Evolutionary conservation across 78 protist species (phyloP).

Genomic region (Speleostelium caveatum): DNA sequence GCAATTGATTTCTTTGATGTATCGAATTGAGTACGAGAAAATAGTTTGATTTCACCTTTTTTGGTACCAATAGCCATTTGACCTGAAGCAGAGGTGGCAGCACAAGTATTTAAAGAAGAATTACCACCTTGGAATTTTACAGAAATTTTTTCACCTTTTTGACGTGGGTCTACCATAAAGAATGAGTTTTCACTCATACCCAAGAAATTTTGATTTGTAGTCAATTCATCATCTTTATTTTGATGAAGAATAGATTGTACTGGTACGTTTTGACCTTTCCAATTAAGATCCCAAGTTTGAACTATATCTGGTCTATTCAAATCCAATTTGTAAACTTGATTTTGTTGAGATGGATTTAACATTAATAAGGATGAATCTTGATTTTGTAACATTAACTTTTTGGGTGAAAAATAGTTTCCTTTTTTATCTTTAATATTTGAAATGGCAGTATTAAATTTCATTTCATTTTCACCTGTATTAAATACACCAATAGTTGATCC

Average conservation of each 20-base stretch:
- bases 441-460: constrained; percentile 63
- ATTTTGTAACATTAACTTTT: constrained; percentile 80
- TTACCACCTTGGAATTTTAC: constrained; percentile 54
- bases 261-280: constrained; percentile 28
- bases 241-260: constrained; percentile 24
- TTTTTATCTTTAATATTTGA: constrained; percentile 38
- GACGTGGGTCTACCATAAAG: constrained; percentile 81
- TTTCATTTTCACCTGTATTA: constrained; percentile 58
- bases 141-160: constrained; percentile 26
- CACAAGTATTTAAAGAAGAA: constrained; percentile 37
- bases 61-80: constrained; percentile 76
- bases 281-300: constrained; percentile 72
- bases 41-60: constrained; percentile 82
- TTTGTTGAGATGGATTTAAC: constrained; percentile 25
- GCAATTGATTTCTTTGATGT: neutral
- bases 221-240: constrained; percentile 61
- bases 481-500: constrained; percentile 86
- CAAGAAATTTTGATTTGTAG: constrained; percentile 20
- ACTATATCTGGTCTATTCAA: constrained; percentile 73
- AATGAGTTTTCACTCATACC: constrained; percentile 66
- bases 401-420: constrained; percentile 76
- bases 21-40: constrained; percentile 37
- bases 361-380: constrained; percentile 52
- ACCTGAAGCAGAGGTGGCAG: constrained; percentile 73
- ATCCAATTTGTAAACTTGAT: constrained; percentile 73